Evolutionary conservation across 1,139 yeast species (phyloP).

Genomic region (Keqinozyma sinolaborantium): DNA sequence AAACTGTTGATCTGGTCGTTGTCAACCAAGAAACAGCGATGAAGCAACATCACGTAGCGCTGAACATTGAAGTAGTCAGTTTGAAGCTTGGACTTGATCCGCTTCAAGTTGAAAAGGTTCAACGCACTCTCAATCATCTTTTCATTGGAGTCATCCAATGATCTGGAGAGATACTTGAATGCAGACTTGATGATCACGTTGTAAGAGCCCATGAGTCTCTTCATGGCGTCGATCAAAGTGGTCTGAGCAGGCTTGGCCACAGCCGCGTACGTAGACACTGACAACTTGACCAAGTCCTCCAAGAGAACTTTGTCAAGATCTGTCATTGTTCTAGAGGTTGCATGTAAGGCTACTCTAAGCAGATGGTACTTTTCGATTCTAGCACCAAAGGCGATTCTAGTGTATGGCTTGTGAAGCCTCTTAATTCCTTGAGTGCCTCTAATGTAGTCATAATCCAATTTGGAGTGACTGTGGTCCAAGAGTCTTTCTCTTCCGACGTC

Average conservation of each 20-base stretch:
- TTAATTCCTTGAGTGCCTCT: constrained; percentile 39
- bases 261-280: constrained; percentile 70
- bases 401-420: constrained; percentile 62
- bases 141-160: constrained; percentile 50
- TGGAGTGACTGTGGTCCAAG: constrained; percentile 51
- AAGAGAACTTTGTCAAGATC: constrained; percentile 62
- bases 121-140: constrained; percentile 70
- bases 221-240: constrained; percentile 67
- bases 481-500: constrained; percentile 78
- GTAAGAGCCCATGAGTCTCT: constrained; percentile 70
- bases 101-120: constrained; percentile 48
- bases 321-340: constrained; percentile 72
- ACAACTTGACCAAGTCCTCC: constrained; percentile 63
- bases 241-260: constrained; percentile 71
- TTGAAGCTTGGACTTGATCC: constrained; percentile 52
- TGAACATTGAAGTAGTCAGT: constrained; percentile 56
- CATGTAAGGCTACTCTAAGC: constrained; percentile 69
- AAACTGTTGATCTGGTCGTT: constrained; percentile 49
- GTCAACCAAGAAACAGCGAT: constrained; percentile 57
- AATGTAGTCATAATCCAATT: constrained; percentile 32
- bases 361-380: constrained; percentile 77
- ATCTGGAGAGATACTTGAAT: constrained; percentile 46
- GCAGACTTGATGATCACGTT: constrained; percentile 46
- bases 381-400: constrained; percentile 75
- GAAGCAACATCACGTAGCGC: constrained; percentile 44